Base-by-base conservation (phyloP, 768 basidiomycete genomes). In the Termitomyces eurrhizus region DNA sequence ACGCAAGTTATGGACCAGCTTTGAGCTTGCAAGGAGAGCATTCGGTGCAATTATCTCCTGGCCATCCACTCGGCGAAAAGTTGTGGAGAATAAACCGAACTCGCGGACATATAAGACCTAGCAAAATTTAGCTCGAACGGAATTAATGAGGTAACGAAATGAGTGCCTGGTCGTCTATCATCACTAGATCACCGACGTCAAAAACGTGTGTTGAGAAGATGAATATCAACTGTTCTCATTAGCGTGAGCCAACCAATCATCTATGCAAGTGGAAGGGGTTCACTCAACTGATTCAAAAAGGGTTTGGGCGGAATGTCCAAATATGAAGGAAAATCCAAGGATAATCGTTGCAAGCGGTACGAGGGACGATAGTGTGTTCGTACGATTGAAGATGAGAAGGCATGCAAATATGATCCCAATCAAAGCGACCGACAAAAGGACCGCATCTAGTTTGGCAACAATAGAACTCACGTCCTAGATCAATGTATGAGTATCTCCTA, bases 171-270 rank as follows among this genome's bases (percentile, higher is more conserved):
- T 87, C 85, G 67, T 92, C 91, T 63, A 93, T 91, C 80, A 92
- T 83, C 7, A 92, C 87, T 35, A 92, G 73, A 66, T 93, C 90
- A 7, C 90, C 90, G 7, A 92, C 87, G 69, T 92, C 90, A 64
- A 89, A 92, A n/a, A 90, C 87, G 68, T 92, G 91, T 0, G 90
- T 92, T 1, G 87, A 88, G 70, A 92, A 91, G 60, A 92, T 91
- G 75, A 92, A 92, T 66, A 92, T 88, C 24, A 92, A 80, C 89
- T 90, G 53, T 4, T 3, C 52, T 7, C 18, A 29, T 42, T 4
- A 49, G 21, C 54, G 12, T 55, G 14, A 50, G 16, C 29, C 35
- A n/a, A 41, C 2, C 5, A 7, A 32, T 18, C 57, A n/a, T 37
- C 29, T 1, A 11, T 44, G n/a, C 42, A 21, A 61, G 29, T 21